Percentiles rank a stretch among this genome's conserved stretches.
Conservation (phyloP, 352 stramenopile species). For the Globisporangium radiosum region DNA sequence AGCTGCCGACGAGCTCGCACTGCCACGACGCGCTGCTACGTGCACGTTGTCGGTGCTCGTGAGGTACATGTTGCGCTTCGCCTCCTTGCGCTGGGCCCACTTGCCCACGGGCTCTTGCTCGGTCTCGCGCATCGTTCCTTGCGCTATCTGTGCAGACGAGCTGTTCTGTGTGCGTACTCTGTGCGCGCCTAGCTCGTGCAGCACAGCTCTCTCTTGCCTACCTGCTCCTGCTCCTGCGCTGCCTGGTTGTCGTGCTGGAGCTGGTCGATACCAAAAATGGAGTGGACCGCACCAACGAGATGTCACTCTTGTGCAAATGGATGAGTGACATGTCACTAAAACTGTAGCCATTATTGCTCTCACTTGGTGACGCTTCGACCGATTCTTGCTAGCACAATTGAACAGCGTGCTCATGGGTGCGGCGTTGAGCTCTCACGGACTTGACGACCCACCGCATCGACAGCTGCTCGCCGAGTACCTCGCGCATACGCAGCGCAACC, state of each 20-base stretch:
- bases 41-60: conserved; percentile 71
- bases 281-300: too few relatives aligned
- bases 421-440: conserved; percentile 15
- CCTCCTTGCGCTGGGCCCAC: conserved; percentile 67
- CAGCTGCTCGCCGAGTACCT: conserved; percentile 53
- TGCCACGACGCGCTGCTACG: conserved; percentile 35
- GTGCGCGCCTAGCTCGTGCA: too few relatives aligned
- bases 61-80: conserved; percentile 77
- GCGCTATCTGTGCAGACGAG: too few relatives aligned
- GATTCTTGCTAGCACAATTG: too few relatives aligned
- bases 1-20: conserved; percentile 10
- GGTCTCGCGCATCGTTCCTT: conserved; percentile 29
- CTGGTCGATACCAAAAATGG: too few relatives aligned
- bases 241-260: too few relatives aligned
- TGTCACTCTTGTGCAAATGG: too few relatives aligned
- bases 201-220: too few relatives aligned
- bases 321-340: background rate
- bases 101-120: conserved; percentile 46
- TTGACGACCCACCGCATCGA: conserved; percentile 17
- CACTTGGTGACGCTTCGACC: background rate
- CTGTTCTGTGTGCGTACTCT: too few relatives aligned
- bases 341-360: background rate
- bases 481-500: conserved; percentile 30
- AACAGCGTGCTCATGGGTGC: conserved; percentile 16
- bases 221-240: too few relatives aligned